Conservation (phyloP, 805 yeast genomes). For the Jamesozyma spencerorum region DNA sequence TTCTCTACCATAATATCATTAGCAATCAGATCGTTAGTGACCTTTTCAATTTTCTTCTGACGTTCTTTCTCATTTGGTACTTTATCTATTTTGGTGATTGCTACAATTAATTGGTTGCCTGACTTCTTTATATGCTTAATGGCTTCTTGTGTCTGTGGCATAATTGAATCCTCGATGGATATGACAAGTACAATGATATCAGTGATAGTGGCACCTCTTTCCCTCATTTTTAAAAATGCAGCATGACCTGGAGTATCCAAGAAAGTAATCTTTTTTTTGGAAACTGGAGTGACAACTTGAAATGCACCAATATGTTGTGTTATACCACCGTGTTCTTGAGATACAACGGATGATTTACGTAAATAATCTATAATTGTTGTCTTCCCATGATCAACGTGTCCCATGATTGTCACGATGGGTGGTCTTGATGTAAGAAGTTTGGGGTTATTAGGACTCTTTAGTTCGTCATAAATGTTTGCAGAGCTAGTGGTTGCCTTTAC, state of each 20-base stretch:
- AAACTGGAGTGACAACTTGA: slow-evolving; percentile 66
- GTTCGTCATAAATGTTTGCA: slow-evolving; percentile 48
- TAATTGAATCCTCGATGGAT: slow-evolving; percentile 95
- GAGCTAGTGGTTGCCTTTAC: slow-evolving; percentile 35
- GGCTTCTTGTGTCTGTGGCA: slow-evolving; percentile 96
- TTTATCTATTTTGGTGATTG: slow-evolving; percentile 85
- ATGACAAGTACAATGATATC: slow-evolving; percentile 89
- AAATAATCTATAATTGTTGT: slow-evolving; percentile 85
- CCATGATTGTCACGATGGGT: slow-evolving; percentile 96
- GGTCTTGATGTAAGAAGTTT: slow-evolving; percentile 56
- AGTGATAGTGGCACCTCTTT: slow-evolving; percentile 89
- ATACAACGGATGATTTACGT: slow-evolving; percentile 75
- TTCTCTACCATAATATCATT: slow-evolving; percentile 81
- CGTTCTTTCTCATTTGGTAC: slow-evolving; percentile 30
- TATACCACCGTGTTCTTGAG: slow-evolving; percentile 87
- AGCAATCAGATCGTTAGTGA: slow-evolving; percentile 64
- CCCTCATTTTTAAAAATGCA: slow-evolving; percentile 91
- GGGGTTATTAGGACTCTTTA: slow-evolving; percentile 45
- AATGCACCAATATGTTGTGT: slow-evolving; percentile 98
- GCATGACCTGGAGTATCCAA: slow-evolving; percentile 98
- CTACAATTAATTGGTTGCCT: slow-evolving; percentile 56
- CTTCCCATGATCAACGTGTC: slow-evolving; percentile 98
- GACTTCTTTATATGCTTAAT: slow-evolving; percentile 76
- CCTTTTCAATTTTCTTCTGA: slow-evolving; percentile 64
- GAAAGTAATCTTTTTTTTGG: slow-evolving; percentile 74